Evolutionary conservation across 352 stramenopile species (phyloP), one percentile per base, ranked within the genome.

Genomic region (Pythium brassicae): DNA sequence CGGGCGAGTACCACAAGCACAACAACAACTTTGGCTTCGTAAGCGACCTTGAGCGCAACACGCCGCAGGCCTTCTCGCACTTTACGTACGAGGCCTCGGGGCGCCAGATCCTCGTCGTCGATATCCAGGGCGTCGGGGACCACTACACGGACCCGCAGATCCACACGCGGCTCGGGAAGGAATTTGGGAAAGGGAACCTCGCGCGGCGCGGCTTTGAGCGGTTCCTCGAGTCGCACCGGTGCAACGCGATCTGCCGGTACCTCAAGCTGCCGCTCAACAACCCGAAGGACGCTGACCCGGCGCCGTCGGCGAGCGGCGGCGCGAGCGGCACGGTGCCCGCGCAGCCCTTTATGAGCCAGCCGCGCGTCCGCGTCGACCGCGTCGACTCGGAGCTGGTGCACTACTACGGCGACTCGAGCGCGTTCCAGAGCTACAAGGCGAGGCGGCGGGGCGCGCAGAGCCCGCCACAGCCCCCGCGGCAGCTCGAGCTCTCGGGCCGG

Each of bases 121-220:
- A 98, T 57, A 96, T 98, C 63, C 95, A 98, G 64, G 95, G 95
- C 42, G 91, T 98, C 6, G 92, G 88, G 10, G 94, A 98, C 73
- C 68, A 97, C 26, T 98, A 97, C 73, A 98, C 95, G n/a, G 95
- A 98, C 64, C 95, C 95, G 25, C 95, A 90, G 65, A 90, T 95
- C 55, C 85, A 89, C 69, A 95, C 84, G n/a, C 72, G 90, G 12
- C 91, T 93, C 43, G 81, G 82, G 14, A 68, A 91, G 55, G 79
- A 95, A 58, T 95, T 95, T 65, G 86, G 86, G 40, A 95, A 94
- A 56, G 86, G 86, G 40, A 95, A 95, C 54, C 63, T 95, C 14
- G 86, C 84, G 15, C 79, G 84, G 15, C 59, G 87, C 12, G 86
- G 86, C 37, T 94, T 95, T 53, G 76, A 95, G 43, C 94, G 93